These are phyloP conservation scores for Colletotrichum gloeosporioides DNA, from an alignment of 2,329 filamentous ascomycete genomes.

Conservation along the genomic window DNA sequence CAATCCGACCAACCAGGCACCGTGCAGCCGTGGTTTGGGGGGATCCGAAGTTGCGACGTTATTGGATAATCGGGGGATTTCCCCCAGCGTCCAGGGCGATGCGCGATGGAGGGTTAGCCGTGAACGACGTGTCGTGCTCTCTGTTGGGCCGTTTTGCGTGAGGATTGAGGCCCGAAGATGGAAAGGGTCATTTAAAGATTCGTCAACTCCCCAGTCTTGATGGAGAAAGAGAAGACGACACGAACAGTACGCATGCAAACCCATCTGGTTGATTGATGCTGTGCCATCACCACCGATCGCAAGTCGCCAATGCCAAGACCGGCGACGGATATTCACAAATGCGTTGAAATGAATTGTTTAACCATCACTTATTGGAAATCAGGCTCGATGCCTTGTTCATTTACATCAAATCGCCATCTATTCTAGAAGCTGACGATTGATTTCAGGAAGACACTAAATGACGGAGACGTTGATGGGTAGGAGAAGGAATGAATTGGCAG, in stretches of 20 bases:
- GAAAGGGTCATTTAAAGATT: neutral
- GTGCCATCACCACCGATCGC: neutral
- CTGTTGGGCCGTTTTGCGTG: neutral
- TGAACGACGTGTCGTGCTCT: neutral
- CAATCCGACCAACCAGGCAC: conserved; percentile 10
- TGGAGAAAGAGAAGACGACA: neutral
- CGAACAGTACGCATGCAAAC: neutral
- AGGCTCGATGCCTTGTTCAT: neutral
- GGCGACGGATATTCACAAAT: neutral
- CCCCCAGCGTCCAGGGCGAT: neutral
- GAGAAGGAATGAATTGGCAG: neutral
- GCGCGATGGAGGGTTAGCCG: neutral
- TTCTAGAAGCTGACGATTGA: conserved; percentile 4
- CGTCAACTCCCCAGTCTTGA: neutral
- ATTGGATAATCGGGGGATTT: neutral
- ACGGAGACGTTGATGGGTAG: neutral
- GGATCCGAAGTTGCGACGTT: neutral
- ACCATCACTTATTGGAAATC: neutral
- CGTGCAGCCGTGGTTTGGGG: neutral
- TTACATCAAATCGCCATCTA: conserved; percentile 5
- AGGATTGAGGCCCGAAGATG: neutral
- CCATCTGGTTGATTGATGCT: neutral
- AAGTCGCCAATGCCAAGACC: neutral
- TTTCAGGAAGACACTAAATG: neutral
- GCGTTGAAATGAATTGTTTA: neutral